Conservation (phyloP, 2,329 filamentous ascomycete species). For the Atkinsonella hypoxylon region DNA sequence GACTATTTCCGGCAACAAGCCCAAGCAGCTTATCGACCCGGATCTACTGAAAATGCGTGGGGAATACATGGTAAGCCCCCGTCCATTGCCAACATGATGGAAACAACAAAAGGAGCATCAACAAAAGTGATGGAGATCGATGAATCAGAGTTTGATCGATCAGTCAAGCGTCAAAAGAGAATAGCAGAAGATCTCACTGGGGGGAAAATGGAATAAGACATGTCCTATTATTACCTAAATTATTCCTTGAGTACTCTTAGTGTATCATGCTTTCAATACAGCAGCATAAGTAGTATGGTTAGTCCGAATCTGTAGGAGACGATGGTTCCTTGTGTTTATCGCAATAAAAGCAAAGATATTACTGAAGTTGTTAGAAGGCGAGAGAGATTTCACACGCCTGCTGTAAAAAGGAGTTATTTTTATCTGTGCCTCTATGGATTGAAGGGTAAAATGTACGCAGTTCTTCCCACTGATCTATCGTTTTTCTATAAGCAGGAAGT, state of each 20-base stretch:
- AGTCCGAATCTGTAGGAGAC: background rate
- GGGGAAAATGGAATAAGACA: slow-evolving; percentile 34
- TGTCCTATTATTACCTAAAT: background rate
- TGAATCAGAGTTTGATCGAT: slow-evolving; percentile 30
- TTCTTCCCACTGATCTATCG: slow-evolving; percentile 20
- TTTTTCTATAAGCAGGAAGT: slow-evolving; percentile 84
- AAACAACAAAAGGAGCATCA: slow-evolving; percentile 20
- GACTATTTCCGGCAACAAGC: slow-evolving; percentile 36
- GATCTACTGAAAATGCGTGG: slow-evolving; percentile 39
- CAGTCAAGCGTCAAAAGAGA: slow-evolving; percentile 39
- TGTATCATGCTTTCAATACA: background rate
- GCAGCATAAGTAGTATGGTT: background rate
- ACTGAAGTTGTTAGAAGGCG: no score
- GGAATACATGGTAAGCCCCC: slow-evolving; percentile 33
- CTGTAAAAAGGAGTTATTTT: background rate
- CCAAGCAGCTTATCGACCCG: slow-evolving; percentile 17
- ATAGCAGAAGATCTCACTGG: slow-evolving; percentile 49
- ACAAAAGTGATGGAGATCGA: slow-evolving; percentile 25
- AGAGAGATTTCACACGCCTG: no score
- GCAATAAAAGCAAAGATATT: no score
- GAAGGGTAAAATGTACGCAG: background rate
- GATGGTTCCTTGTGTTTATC: no score
- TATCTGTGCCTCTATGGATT: background rate
- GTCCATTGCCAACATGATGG: slow-evolving; percentile 33
- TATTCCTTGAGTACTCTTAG: background rate